phyloP scores from a whole-genome alignment of 352 stramenopile species.

The Phytophthora palmivora region DNA sequence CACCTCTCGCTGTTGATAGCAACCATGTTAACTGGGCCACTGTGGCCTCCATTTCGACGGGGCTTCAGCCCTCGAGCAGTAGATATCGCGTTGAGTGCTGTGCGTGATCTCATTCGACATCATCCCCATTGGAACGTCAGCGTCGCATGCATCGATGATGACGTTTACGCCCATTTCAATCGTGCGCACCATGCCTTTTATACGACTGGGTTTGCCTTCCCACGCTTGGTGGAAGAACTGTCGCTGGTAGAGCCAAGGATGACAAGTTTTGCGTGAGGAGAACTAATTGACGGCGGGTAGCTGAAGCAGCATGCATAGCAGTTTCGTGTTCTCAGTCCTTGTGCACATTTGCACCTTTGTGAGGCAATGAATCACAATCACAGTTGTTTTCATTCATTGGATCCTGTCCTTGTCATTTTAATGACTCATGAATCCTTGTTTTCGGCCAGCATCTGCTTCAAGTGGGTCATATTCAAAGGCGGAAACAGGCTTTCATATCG shows the following conservation, averaged over 20 bases:
- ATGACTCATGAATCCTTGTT: too few relatives aligned
- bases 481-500: conserved; percentile 54
- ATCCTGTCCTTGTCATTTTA: conserved; percentile 6
- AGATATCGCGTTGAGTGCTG: conserved; percentile 42
- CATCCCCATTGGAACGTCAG: conserved; percentile 42
- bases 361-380: background rate
- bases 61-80: conserved; percentile 36
- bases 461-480: conserved; percentile 44
- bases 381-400: background rate
- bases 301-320: too few relatives aligned
- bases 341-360: too few relatives aligned
- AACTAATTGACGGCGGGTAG: too few relatives aligned
- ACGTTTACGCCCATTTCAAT: conserved; percentile 43
- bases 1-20: conserved; percentile 39
- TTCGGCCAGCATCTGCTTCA: conserved; percentile 46
- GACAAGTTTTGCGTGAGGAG: background rate
- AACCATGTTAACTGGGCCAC: conserved; percentile 51
- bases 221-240: conserved; percentile 15
- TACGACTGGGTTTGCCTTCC: conserved; percentile 15
- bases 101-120: conserved; percentile 54
- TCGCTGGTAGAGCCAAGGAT: conserved; percentile 9
- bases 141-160: conserved; percentile 62
- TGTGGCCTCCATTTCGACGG: conserved; percentile 68
- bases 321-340: too few relatives aligned
- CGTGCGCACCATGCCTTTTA: conserved; percentile 32